Conservation (phyloP, 306 rosid species). For the Sicyos edulis region DNA sequence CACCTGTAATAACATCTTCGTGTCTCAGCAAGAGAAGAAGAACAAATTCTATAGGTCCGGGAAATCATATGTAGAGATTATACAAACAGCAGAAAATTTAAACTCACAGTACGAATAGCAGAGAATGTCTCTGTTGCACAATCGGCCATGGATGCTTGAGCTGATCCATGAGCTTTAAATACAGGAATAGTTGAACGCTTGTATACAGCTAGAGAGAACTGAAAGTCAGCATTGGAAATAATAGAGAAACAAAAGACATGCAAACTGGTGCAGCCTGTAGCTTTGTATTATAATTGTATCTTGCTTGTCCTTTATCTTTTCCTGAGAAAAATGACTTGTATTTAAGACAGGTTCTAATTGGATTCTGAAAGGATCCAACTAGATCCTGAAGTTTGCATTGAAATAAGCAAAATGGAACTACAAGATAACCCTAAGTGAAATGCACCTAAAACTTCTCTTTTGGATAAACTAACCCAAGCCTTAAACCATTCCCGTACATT, state of each 20-base stretch:
- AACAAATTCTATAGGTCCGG: constrained; percentile 5
- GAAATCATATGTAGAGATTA: neutral
- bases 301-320: too few species aligned
- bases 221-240: constrained; percentile 31
- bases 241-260: constrained; percentile 8
- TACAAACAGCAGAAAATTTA: neutral
- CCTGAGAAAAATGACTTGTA: too few species aligned
- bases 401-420: too few species aligned
- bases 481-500: too few species aligned
- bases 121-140: constrained; percentile 88
- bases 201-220: constrained; percentile 58
- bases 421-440: too few species aligned
- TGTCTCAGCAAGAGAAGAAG: constrained; percentile 22
- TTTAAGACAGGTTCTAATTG: too few species aligned
- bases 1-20: constrained; percentile 45
- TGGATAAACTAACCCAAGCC: too few species aligned
- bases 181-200: constrained; percentile 89
- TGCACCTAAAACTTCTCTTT: too few species aligned
- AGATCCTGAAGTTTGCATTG: too few species aligned
- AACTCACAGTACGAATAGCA: constrained; percentile 93
- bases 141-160: constrained; percentile 83
- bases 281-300: neutral
- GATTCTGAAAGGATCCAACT: too few species aligned
- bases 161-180: constrained; percentile 77
- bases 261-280: neutral